Evolutionary conservation across 768 basidiomycete genomes (phyloP), one percentile per base, ranked within the genome.

Genomic region (Rubroboletus pulcherrimus): DNA sequence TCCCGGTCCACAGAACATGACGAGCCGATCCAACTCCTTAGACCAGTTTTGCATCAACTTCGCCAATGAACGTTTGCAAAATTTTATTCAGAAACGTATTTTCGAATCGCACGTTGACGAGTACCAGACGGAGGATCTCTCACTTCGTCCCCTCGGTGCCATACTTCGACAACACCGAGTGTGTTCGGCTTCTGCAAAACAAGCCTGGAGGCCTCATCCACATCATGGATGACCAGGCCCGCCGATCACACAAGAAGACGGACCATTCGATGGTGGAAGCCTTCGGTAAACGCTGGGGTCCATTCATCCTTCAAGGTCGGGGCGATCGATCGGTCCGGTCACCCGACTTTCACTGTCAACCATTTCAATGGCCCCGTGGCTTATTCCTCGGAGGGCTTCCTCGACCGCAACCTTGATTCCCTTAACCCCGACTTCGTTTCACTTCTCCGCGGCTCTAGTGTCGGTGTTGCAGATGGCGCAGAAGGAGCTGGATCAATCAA

Each of bases 41-140:
- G 94, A 99, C 68, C 93, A 98, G 59, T 93, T 98, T 71, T 91
- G 90, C 71, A 81, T 98, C 77, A 99, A 98, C 74, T 95, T 93
- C 63, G 93, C 95, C 55, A 94, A 94, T 64, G 97, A 99, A 69
- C 85, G 91, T 1, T 71, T 98, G 17, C 93, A 95, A 49, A 78
- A 84, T 61, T 97, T 89, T 77, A 78, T 88, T 10, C 86, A 93
- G 68, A 85, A 84, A 52, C 78, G 80, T 10, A 75, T 95, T 2
- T 95, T 94, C 69, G 92, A 94, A 70, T 77, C 77, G 8, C 86
- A 93, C 59, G 82, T 87, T 17, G 83, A 82, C 53, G 93, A 98
- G 71, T 95, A 95, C 73, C 81, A 78, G 56, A 78, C 81, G 30
- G 94, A 98, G 68, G 91, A 85, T 98, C 60, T 74, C 84, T 1